Evolutionary conservation across 2,329 filamentous ascomycete genomes (phyloP), one percentile per base, ranked within the genome.

Genomic region (Fusarium sp.): DNA sequence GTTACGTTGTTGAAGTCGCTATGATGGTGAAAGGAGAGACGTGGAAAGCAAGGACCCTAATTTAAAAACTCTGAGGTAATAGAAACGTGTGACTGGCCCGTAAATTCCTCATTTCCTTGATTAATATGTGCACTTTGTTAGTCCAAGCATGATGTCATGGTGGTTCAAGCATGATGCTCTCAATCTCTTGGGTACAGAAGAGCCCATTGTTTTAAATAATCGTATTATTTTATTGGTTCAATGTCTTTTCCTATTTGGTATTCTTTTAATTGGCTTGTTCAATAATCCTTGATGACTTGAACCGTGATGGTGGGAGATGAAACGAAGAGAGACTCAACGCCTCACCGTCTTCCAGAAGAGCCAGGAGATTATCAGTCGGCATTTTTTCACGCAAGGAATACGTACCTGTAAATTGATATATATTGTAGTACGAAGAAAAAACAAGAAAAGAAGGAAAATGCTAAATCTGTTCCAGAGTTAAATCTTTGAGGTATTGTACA

Each of bases 121-220:
- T 38, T 8, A 21, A 20, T 4, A n/a, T 6, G 21, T 20, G 15
- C 13, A 10, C n/a, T 29, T 46, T 9, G 1, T 3, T 23, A 8
- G 6, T 24, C 8, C 4, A 21, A 31, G 4, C 11, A 55, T 62
- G 57, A 54, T 46, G 59, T 63, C 57, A 62, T 63, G 18, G 41
- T 63, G 35, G 47, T 47, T 47, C 1, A 54, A 62, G 6, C 24
- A 43, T 62, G 57, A 62, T 62, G 59, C 11, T 2, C 9, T 42
- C 26, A 3, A 23, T 8, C 5, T 9, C 7, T 20, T 21, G 21
- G 35, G 33, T 15, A 11, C 21, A 41, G 20, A 6, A 31, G 1
- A 16, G 11, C 2, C 35, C 1, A 8, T 5, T 23, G 33, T 29
- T n/a, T n/a, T 8, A 6, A 23, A 16, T 10, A 4, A 8, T 9